Conservation (phyloP, 768 basidiomycete species). For the Podaxis sp. region DNA sequence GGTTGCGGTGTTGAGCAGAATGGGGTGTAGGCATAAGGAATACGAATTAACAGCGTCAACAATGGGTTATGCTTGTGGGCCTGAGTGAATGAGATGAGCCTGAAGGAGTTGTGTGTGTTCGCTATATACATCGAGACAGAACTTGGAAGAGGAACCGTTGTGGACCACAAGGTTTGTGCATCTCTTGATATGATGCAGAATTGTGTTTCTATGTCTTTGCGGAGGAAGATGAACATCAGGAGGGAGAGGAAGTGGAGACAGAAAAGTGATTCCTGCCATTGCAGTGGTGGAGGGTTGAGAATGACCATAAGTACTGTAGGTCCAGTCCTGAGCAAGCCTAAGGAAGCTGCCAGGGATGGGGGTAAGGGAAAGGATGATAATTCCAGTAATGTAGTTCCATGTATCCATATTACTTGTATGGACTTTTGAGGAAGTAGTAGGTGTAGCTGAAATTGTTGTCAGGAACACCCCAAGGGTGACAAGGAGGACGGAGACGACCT, state of each 20-base stretch:
- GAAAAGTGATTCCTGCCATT: conserved; percentile 91
- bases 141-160: conserved; percentile 23
- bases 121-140: neutral
- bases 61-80: conserved; percentile 28
- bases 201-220: conserved; percentile 51
- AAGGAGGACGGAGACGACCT: conserved; percentile 74
- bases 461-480: conserved; percentile 79
- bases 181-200: conserved; percentile 39
- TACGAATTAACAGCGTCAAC: conserved; percentile 29
- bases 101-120: conserved; percentile 19
- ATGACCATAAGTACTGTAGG: conserved; percentile 49
- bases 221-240: conserved; percentile 70
- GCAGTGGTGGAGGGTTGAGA: conserved; percentile 12
- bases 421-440: conserved; percentile 26
- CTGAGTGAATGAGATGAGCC: conserved; percentile 35
- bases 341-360: conserved; percentile 79
- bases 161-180: conserved; percentile 37
- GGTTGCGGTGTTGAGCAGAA: conserved; percentile 77
- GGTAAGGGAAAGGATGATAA: conserved; percentile 71
- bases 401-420: conserved; percentile 22
- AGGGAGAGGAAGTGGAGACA: conserved; percentile 83
- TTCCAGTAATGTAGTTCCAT: conserved; percentile 64
- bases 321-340: conserved; percentile 83
- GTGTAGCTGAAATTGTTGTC: conserved; percentile 78
- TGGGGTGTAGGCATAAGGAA: conserved; percentile 62